phyloP scores from a whole-genome alignment of 2,329 filamentous ascomycete genomes.

The Dothiorella sarmentorum region DNA sequence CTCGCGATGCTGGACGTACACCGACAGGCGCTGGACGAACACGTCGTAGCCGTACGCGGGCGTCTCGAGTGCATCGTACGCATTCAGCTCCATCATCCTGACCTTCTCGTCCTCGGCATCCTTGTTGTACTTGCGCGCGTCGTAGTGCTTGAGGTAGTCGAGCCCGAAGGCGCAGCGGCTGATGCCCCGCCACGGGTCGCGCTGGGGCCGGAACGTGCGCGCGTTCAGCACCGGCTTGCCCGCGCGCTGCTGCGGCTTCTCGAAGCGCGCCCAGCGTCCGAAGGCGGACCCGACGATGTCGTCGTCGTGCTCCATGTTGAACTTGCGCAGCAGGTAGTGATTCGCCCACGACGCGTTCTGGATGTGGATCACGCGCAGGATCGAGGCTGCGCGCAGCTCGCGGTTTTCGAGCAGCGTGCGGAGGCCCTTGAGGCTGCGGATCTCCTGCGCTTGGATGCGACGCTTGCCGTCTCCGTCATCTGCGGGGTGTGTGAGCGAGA shows the following conservation, averaged over 20 bases:
- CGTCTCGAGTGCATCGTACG: slow-evolving; percentile 44
- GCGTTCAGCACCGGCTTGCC: slow-evolving; percentile 52
- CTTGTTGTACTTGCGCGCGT: slow-evolving; percentile 25
- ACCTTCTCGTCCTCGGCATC: slow-evolving; percentile 26
- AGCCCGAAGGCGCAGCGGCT: slow-evolving; percentile 49
- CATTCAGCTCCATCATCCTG: slow-evolving; percentile 51
- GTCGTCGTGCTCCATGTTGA: slow-evolving; percentile 49
- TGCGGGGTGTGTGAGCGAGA: slow-evolving; percentile 16
- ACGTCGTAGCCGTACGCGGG: slow-evolving; percentile 48
- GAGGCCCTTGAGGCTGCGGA: slow-evolving; percentile 43
- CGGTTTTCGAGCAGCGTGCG: slow-evolving; percentile 43
- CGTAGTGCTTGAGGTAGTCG: slow-evolving; percentile 51
- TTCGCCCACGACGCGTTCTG: slow-evolving; percentile 54
- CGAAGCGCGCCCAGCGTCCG: slow-evolving; percentile 48
- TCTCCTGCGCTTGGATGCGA: slow-evolving; percentile 49
- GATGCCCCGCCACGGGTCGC: slow-evolving; percentile 51
- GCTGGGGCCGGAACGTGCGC: slow-evolving; percentile 48
- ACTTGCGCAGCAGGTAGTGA: slow-evolving; percentile 49
- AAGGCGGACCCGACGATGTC: slow-evolving; percentile 50
- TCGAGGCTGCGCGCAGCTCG: slow-evolving; percentile 33
- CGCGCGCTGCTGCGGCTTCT: slow-evolving; percentile 46
- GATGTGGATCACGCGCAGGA: slow-evolving; percentile 46
- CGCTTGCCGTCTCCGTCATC: slow-evolving; percentile 39
- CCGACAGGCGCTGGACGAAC: slow-evolving; percentile 48
- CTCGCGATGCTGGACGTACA: slow-evolving; percentile 50